phyloP scores from a whole-genome alignment of 1,284 basidiomycete genomes.

The Entoloma clypeatum region DNA sequence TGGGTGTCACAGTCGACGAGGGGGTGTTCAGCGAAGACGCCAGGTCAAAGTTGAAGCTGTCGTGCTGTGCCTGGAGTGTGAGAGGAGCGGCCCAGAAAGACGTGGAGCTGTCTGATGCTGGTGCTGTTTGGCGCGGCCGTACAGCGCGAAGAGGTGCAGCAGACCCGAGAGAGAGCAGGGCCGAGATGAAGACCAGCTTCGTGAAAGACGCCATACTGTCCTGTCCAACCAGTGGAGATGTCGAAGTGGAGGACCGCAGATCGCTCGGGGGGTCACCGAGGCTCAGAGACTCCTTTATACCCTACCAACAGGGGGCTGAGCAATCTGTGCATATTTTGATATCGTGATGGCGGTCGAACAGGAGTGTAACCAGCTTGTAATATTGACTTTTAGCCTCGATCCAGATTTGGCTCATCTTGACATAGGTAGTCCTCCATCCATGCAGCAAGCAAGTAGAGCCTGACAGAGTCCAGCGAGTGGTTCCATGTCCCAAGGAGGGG shows the following conservation, averaged over 20 bases:
- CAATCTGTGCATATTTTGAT: constrained; percentile 10
- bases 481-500: too few relatives aligned
- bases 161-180: constrained; percentile 5
- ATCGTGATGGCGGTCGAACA: constrained; percentile 2
- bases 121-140: constrained; percentile 5
- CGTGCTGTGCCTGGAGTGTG: constrained; percentile 16
- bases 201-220: constrained; percentile 11
- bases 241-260: constrained; percentile 17
- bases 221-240: constrained; percentile 20
- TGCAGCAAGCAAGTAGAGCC: too few relatives aligned
- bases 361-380: too few relatives aligned
- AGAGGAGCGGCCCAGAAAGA: constrained; percentile 7
- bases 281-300: neutral
- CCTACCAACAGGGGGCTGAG: neutral
- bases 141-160: constrained; percentile 13
- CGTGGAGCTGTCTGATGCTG: too few relatives aligned
- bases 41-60: constrained; percentile 19
- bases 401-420: too few relatives aligned
- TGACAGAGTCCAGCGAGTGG: too few relatives aligned
- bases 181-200: constrained; percentile 18
- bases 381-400: too few relatives aligned
- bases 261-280: constrained; percentile 10
- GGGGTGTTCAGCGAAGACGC: constrained; percentile 16
- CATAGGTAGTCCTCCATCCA: too few relatives aligned
- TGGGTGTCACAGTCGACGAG: constrained; percentile 8